A percentile compares a stretch with the other conserved stretches of the same genome.
These are phyloP conservation scores for Pseudocercospora musae DNA, from an alignment of 2,329 filamentous ascomycete genomes.

Conservation along the genomic window DNA sequence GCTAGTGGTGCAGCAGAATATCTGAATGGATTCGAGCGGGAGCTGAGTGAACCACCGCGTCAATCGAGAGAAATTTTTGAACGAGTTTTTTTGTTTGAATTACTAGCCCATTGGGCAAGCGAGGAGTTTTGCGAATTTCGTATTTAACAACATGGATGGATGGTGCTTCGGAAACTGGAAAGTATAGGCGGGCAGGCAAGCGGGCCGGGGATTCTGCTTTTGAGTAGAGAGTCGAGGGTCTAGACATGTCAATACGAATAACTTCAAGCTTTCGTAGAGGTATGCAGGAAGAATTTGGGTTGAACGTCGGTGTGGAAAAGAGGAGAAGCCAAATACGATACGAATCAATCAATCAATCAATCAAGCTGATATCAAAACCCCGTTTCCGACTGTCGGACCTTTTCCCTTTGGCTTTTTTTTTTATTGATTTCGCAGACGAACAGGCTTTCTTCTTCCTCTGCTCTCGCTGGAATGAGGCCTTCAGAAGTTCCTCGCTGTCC, in stretches of 20 bases:
- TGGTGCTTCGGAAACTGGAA: neutral
- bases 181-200: neutral
- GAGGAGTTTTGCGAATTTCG: neutral
- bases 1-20: neutral
- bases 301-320: neutral
- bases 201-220: no score
- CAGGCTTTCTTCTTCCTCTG: neutral
- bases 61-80: neutral
- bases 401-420: no score
- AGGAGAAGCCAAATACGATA: neutral
- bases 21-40: no score
- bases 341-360: neutral
- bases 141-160: neutral
- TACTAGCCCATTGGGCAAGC: neutral
- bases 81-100: neutral
- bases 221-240: no score
- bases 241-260: neutral
- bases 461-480: neutral
- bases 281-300: neutral
- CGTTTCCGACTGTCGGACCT: neutral
- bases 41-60: neutral
- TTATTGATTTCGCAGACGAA: neutral
- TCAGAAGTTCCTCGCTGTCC: neutral
- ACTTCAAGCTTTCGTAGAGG: neutral
- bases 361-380: neutral